These are phyloP conservation scores for Carex sylvatica DNA, from an alignment of 202 grass and related monocot species.

Conservation along the genomic window DNA sequence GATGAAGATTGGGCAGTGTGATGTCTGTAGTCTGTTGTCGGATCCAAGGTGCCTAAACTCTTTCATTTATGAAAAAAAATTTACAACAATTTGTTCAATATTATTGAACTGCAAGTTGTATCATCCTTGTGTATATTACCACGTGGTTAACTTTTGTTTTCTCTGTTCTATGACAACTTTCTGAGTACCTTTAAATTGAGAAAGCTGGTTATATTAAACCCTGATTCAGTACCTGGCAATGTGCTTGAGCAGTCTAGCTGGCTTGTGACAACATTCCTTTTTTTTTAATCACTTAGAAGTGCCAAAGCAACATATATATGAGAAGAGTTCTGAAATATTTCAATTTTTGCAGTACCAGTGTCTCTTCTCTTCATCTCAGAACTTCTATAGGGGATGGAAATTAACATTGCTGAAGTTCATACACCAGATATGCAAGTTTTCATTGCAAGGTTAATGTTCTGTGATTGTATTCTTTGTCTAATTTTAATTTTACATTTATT, in stretches of 20 bases:
- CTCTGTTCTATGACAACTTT: neutral
- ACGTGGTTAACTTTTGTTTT: neutral
- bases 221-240: neutral
- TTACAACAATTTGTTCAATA: neutral
- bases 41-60: conserved; percentile 3
- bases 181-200: neutral
- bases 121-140: neutral
- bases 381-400: neutral
- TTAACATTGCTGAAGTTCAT: no score
- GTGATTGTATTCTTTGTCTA: no score
- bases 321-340: neutral
- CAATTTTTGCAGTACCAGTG: neutral
- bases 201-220: neutral
- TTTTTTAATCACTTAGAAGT: neutral
- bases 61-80: neutral
- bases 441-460: no score
- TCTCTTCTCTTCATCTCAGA: neutral
- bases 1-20: conserved; percentile 74
- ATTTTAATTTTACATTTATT: no score
- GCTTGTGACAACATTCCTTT: neutral
- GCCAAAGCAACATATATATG: neutral
- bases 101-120: conserved; percentile 11
- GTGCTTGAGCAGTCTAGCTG: neutral
- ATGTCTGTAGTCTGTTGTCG: neutral
- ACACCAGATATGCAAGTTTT: no score